Percentiles rank a stretch among this genome's conserved stretches.
phyloP scores from a whole-genome alignment of 2,329 filamentous ascomycete genomes.

The Aspergillus eucalypticola region DNA sequence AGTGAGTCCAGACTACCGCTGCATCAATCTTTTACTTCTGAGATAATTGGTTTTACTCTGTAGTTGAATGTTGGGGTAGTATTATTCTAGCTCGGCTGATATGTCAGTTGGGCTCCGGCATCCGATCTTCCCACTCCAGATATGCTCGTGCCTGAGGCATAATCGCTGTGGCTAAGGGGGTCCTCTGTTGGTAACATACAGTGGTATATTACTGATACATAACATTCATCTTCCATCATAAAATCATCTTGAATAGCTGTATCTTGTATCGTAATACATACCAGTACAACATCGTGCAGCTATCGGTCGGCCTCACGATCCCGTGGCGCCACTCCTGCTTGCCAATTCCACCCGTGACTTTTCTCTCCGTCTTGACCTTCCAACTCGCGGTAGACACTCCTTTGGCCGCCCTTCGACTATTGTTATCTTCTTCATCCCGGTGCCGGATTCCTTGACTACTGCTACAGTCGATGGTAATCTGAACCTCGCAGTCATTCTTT shows the following conservation, averaged over 20 bases:
- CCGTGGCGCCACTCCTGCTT: slow-evolving; percentile 15
- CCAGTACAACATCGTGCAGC: not conserved
- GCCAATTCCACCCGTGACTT: slow-evolving; percentile 9
- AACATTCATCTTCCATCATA: not conserved
- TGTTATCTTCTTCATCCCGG: slow-evolving; percentile 9
- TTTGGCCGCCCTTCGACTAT: slow-evolving; percentile 6
- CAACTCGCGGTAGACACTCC: slow-evolving; percentile 1
- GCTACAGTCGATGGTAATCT: not conserved
- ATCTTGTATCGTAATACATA: not conserved
- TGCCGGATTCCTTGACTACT: slow-evolving; percentile 1
- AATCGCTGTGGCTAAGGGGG: not conserved
- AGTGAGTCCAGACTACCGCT: not conserved
- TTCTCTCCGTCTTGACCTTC: slow-evolving; percentile 8
- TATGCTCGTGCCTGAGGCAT: not conserved
- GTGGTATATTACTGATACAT: not conserved
- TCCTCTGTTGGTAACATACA: not conserved
- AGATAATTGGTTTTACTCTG: not conserved
- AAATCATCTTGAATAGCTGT: too few relatives aligned
- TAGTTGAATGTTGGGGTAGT: not conserved
- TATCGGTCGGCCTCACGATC: slow-evolving; percentile 3
- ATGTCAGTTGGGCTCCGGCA: not conserved
- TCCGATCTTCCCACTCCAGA: not conserved
- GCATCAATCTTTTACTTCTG: not conserved
- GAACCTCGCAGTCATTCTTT: not conserved
- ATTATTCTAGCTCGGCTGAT: not conserved